Evolutionary conservation across 306 rosid species (phyloP), one percentile per base, ranked within the genome.

Genomic region (Lathyrus tuberosus): DNA sequence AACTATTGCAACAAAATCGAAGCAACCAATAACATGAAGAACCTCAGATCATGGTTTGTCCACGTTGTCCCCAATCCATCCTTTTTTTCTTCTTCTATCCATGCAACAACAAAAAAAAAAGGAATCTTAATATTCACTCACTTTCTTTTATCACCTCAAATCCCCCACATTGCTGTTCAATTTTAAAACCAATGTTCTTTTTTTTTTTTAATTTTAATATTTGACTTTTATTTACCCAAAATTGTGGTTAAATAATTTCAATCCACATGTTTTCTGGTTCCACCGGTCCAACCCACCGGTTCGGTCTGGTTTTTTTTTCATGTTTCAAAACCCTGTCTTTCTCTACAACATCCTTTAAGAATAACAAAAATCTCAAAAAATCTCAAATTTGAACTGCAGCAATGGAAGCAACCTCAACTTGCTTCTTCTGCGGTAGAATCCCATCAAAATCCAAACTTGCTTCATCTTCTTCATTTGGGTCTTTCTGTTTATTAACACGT

Each of bases 71-170:
- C 30, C 4, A 37, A 41, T 62, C 63, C 63, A 57, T 60, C 44
- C 8, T 15, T 60, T n/a, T 63, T 81, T 74, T 72, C 70, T 49
- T 5, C 63, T 57, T 61, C 48, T 24, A 64, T 66, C 71, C 11
- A 8, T 59, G 11, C 10, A 15, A 30, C 41, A 17, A 15, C 7
- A 33, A 62, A 72, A 33, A 62, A 72, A 46, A 41, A 54, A 48
- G 30, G 37, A 64, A 67, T 44, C 48, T 8, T n/a, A 48, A 40
- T 10, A 70, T 41, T 41, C 35, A 38, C 9, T 11, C 16, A 24
- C 48, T 67, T 76, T 62, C 64, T 46, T 76, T 81, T 72, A 74
- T 60, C 76, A 76, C 80, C 79, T 76, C 85, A 79, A 76, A 78
- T 61, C 67, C 80, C 48, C 64, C 80, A 59, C 38, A 57, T 70